These are phyloP conservation scores for Fusarium guadeloupense DNA, from an alignment of 2,329 filamentous ascomycete genomes.

Conservation along the genomic window DNA sequence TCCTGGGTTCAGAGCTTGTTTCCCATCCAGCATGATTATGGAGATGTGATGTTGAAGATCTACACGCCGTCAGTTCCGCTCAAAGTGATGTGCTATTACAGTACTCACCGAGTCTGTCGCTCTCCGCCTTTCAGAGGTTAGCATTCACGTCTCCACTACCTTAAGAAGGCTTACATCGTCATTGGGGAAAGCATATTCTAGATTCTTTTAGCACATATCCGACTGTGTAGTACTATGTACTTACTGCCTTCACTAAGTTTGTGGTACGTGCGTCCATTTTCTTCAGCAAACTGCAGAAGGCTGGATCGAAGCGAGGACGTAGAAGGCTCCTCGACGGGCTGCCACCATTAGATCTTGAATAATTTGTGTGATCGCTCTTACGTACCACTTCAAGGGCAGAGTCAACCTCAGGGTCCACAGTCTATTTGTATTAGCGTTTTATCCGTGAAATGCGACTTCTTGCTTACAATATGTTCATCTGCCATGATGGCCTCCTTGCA, in stretches of 20 bases:
- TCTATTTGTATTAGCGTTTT: background rate
- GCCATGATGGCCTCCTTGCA: background rate
- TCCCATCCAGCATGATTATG: constrained; percentile 15
- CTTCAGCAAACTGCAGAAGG: constrained; percentile 15
- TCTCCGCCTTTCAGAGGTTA: constrained; percentile 5
- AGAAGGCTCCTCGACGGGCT: constrained; percentile 21
- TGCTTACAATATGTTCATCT: constrained; percentile 9
- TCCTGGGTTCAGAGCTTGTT: constrained; percentile 22
- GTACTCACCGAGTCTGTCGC: constrained; percentile 12
- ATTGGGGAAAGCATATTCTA: constrained; percentile 30
- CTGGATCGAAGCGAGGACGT: constrained; percentile 21
- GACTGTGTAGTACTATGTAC: rapidly evolving
- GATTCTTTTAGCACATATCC: rapidly evolving
- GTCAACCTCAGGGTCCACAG: constrained; percentile 10
- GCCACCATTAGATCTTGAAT: background rate
- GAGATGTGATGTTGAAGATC: constrained; percentile 20
- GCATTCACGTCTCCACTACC: rapidly evolving
- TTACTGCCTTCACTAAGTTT: constrained; percentile 25
- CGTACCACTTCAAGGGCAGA: constrained; percentile 21
- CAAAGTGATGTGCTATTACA: rapidly evolving
- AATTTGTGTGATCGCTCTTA: too few species aligned
- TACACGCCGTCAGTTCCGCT: background rate
- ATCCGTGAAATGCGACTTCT: rapidly evolving
- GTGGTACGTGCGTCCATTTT: constrained; percentile 27
- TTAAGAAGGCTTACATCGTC: constrained; percentile 12